Evolutionary conservation across 2,329 filamentous ascomycete genomes (phyloP).

Genomic region (Diaporthe helianthi): DNA sequence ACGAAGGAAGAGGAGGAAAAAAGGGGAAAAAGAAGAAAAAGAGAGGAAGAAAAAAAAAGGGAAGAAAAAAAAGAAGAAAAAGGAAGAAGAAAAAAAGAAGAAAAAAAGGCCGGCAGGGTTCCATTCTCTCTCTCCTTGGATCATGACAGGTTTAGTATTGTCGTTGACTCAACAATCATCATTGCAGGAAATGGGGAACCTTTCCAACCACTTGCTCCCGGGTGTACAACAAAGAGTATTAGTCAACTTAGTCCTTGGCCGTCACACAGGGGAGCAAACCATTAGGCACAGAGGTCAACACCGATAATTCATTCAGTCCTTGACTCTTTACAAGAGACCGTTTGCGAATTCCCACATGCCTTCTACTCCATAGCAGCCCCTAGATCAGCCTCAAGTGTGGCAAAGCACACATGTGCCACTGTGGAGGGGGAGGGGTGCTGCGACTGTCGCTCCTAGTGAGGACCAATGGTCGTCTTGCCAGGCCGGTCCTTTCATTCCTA

Average conservation of each 20-base stretch:
- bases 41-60: no score
- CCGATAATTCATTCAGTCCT: background rate
- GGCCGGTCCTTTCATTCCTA: constrained; percentile 14
- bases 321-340: constrained; percentile 6
- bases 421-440: background rate
- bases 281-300: background rate
- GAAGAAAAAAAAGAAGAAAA: no score
- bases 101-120: no score
- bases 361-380: constrained; percentile 23
- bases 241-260: no score
- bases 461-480: background rate
- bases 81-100: no score
- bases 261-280: background rate
- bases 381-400: background rate
- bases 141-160: no score
- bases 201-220: background rate
- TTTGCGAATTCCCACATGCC: constrained; percentile 18
- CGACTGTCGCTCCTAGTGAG: constrained; percentile 1
- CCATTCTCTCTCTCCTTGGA: no score
- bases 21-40: no score
- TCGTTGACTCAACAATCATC: no score
- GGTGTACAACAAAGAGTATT: no score
- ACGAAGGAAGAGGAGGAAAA: no score
- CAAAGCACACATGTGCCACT: background rate
- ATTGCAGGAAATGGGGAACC: no score